Base-by-base conservation (phyloP, 163 green algal genomes). In the Scenedesmus sp. region DNA sequence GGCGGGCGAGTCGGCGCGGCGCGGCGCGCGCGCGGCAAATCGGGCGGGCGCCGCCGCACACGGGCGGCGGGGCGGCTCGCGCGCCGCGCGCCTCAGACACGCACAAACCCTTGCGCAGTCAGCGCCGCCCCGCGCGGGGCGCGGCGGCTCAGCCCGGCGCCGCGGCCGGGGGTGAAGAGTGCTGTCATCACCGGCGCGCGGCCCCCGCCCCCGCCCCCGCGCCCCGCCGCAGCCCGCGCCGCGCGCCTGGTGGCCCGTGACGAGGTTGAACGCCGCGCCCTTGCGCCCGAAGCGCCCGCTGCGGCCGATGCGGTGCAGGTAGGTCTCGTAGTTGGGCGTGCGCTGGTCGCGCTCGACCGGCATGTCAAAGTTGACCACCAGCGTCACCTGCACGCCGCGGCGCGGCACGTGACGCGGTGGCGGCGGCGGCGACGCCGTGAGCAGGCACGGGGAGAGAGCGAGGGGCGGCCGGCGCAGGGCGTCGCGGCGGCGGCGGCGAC, bases 311-410 rank as follows among this genome's bases (percentile, higher is more conserved):
- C 97, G 88, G 84, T 99, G 97, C 42, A 99, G 87, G 84, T 99
- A 99, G 15, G 95, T 99, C 82, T 99, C 97, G 82, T 94, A 98
- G 44, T 91, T 92, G 26, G 96, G 95, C 22, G 84, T 94, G 28
- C 66, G 64, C 29, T 84, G 31, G 83, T 96, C 89, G 1, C 89
- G 86, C 84, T 98, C 91, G 62, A 94, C 85, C 0, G 96, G 96
- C 65, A 98, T 83, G 71, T 99, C 94, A 81, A 95, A 99, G 89
- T 99, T 99, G 75, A 99, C 92, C 17, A 99, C 97, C 64, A 99
- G 91, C 2, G 96, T 99, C 22, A 99, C 95, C 89, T 96, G 84
- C 4, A 63, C 34, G 15, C 4, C 10, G 39, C 39, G 39, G 39
- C 39, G 39, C 39, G 39, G n/a, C n/a, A n/a, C n/a, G n/a, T n/a